These are phyloP conservation scores for Dianthus caryophyllus DNA, from an alignment of 148 eudicot genomes.

Conservation along the genomic window DNA sequence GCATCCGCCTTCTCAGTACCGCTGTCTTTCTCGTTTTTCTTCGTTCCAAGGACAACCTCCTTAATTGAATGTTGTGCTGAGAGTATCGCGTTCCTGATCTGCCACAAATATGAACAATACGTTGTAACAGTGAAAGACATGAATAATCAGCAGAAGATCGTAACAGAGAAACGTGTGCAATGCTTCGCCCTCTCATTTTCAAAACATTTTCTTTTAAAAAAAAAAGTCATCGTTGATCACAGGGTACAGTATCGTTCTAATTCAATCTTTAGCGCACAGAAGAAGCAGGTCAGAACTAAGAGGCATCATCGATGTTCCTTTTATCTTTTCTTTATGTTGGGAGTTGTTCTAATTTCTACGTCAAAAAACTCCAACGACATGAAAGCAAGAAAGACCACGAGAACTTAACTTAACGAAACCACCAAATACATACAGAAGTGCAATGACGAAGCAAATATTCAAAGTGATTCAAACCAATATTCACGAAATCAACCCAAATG, in stretches of 20 bases:
- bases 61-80: constrained; percentile 64
- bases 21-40: constrained; percentile 29
- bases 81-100: constrained; percentile 56
- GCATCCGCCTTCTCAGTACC: constrained; percentile 29
- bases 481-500: no score
- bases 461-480: no score
- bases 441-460: no score
- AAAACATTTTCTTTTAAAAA: background rate
- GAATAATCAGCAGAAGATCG: background rate
- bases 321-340: background rate
- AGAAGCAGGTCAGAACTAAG: background rate
- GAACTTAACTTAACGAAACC: no score
- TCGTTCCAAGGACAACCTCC: constrained; percentile 53
- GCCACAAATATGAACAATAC: constrained; percentile 17
- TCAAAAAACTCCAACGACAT: background rate
- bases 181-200: background rate
- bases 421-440: no score
- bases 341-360: background rate
- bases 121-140: background rate
- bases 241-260: background rate
- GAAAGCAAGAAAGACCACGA: background rate
- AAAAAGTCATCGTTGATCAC: no score
- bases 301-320: background rate
- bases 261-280: background rate
- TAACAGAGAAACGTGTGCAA: background rate